These are phyloP conservation scores for Candida stauntonica DNA, from an alignment of 805 yeast genomes.

Conservation along the genomic window DNA sequence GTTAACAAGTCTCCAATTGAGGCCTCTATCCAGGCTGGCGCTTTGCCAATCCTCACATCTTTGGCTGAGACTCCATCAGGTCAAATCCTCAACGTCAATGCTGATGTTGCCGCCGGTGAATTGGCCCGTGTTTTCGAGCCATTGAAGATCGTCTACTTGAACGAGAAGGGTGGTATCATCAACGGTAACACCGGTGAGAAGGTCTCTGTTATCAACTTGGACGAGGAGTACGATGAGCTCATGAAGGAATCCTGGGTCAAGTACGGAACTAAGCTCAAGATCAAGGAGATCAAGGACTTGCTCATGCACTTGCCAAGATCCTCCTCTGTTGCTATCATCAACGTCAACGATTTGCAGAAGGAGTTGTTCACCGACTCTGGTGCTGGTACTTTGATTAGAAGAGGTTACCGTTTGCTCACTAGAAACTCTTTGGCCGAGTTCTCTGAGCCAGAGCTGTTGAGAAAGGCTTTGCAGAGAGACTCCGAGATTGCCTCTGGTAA, in stretches of 20 bases:
- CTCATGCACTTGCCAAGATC: conserved; percentile 93
- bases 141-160: conserved; percentile 89
- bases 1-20: conserved; percentile 90
- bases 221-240: conserved; percentile 90
- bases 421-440: conserved; percentile 69
- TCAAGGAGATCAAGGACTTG: conserved; percentile 92
- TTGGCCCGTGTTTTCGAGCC: conserved; percentile 96
- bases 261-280: conserved; percentile 96
- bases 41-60: conserved; percentile 93
- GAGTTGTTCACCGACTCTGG: conserved; percentile 98
- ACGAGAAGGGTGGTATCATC: conserved; percentile 96
- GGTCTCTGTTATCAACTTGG: conserved; percentile 84
- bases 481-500: conserved; percentile 67
- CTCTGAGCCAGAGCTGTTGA: conserved; percentile 65
- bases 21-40: conserved; percentile 93
- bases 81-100: conserved; percentile 94
- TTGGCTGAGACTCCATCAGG: conserved; percentile 96
- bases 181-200: conserved; percentile 91
- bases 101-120: conserved; percentile 99
- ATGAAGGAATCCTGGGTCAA: conserved; percentile 97
- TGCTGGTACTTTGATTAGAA: conserved; percentile 96
- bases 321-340: conserved; percentile 95
- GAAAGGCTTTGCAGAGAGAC: conserved; percentile 74
- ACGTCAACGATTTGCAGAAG: conserved; percentile 91
- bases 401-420: conserved; percentile 86